phyloP scores from a whole-genome alignment of 1,139 yeast genomes.

The Scheffersomyces titani region DNA sequence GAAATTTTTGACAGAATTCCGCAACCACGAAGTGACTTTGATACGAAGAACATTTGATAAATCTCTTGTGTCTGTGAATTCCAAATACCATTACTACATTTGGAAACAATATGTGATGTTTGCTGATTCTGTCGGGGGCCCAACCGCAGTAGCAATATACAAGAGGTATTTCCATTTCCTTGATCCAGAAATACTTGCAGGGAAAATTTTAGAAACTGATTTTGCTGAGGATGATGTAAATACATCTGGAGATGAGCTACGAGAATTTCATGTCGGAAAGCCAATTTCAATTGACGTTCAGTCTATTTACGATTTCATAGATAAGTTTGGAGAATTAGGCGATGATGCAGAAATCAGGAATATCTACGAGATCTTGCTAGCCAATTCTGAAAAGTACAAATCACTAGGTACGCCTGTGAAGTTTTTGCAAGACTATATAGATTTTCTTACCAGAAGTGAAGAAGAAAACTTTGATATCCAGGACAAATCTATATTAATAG shows the following conservation, averaged over 20 bases:
- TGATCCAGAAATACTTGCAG: constrained; percentile 11
- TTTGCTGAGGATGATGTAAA: neutral
- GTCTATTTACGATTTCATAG: constrained; percentile 18
- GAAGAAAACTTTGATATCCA: neutral
- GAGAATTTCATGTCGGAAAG: neutral
- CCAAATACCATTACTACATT: constrained; percentile 53
- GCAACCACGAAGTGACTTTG: constrained; percentile 34
- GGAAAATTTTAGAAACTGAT: neutral
- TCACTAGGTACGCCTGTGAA: constrained; percentile 10
- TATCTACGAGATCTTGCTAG: constrained; percentile 16
- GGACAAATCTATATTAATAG: constrained; percentile 1
- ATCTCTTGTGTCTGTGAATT: constrained; percentile 52
- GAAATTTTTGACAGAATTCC: constrained; percentile 39
- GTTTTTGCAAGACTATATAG: constrained; percentile 7
- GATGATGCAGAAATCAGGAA: constrained; percentile 14
- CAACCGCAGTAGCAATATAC: constrained; percentile 44
- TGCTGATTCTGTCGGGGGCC: constrained; percentile 49
- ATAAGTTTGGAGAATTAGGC: constrained; percentile 25
- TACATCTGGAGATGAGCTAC: neutral
- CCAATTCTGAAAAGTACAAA: constrained; percentile 12
- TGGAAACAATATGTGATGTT: constrained; percentile 63
- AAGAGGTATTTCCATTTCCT: constrained; percentile 41
- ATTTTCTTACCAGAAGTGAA: neutral
- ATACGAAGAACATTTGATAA: constrained; percentile 54
- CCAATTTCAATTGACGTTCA: neutral